These are phyloP conservation scores for Kodamaea anthophila DNA, from an alignment of 1,139 yeast species.

Conservation along the genomic window DNA sequence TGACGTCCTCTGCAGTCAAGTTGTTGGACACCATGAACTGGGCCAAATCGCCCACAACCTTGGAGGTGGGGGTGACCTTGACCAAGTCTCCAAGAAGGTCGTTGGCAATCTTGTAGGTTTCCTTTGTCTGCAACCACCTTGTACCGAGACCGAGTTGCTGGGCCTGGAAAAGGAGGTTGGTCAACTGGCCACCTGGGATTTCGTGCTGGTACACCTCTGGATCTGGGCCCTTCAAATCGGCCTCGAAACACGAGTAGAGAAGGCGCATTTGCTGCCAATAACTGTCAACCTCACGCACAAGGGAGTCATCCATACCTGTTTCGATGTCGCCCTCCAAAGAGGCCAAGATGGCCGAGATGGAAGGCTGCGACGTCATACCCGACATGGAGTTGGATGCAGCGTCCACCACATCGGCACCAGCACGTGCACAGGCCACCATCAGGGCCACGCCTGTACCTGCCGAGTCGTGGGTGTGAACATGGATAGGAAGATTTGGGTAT, in stretches of 20 bases:
- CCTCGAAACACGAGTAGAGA: slow-evolving; percentile 93
- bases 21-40: slow-evolving; percentile 98
- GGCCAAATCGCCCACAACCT: slow-evolving; percentile 98
- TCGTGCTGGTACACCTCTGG: slow-evolving; percentile 98
- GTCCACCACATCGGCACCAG: slow-evolving; percentile 98
- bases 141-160: slow-evolving; percentile 97
- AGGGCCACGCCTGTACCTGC: slow-evolving; percentile 99
- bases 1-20: slow-evolving; percentile 76
- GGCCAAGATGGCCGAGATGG: slow-evolving; percentile 86
- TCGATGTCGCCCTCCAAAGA: slow-evolving; percentile 83
- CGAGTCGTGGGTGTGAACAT: slow-evolving; percentile 98
- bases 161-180: slow-evolving; percentile 96
- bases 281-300: slow-evolving; percentile 77
- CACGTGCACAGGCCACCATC: slow-evolving; percentile 88
- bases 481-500: slow-evolving; percentile 93
- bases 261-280: slow-evolving; percentile 99
- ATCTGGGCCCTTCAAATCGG: slow-evolving; percentile 98
- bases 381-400: slow-evolving; percentile 97
- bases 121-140: slow-evolving; percentile 93
- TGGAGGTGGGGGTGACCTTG: slow-evolving; percentile 97
- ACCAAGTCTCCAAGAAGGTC: slow-evolving; percentile 89
- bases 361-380: slow-evolving; percentile 98
- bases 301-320: slow-evolving; percentile 61
- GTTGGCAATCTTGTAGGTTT: slow-evolving; percentile 88
- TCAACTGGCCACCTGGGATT: slow-evolving; percentile 98